These are phyloP conservation scores for Physcomitrellopsis africana DNA, from an alignment of 225 moss, liverwort and hornwort species.

Conservation along the genomic window DNA sequence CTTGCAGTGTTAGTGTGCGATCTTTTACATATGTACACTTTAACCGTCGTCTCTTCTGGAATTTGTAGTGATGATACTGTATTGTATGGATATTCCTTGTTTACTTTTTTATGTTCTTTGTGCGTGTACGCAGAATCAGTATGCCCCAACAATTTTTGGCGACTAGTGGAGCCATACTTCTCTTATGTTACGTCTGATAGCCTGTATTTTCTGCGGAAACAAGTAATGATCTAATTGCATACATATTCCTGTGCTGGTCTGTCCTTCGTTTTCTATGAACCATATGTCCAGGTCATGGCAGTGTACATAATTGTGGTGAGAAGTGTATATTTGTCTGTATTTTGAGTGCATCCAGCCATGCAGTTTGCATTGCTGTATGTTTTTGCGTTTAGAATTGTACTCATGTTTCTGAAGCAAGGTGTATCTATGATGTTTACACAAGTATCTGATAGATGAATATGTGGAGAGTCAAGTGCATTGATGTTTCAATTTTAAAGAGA, in stretches of 20 bases:
- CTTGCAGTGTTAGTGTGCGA: no score
- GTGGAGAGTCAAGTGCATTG: neutral
- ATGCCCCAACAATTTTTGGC: conserved; percentile 60
- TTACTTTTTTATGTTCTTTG: conserved; percentile 9
- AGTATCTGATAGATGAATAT: neutral
- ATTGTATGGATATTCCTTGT: neutral
- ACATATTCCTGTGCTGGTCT: neutral
- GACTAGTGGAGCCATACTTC: conserved; percentile 68
- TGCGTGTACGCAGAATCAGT: conserved; percentile 44
- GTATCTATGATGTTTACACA: neutral
- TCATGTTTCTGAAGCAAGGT: neutral
- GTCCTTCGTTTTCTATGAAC: neutral
- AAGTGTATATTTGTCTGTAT: neutral
- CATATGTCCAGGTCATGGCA: neutral
- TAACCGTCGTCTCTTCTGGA: no score
- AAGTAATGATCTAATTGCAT: conserved; percentile 34
- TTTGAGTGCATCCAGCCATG: neutral
- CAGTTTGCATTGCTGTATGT: neutral
- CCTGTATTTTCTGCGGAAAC: conserved; percentile 51
- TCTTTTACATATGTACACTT: no score
- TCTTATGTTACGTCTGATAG: conserved; percentile 55
- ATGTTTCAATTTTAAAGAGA: neutral
- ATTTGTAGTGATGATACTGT: no score
- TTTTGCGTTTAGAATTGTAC: neutral
- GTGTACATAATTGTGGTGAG: neutral